Percentiles rank a stretch among this genome's conserved stretches.
Evolutionary conservation across 108 stramenopile species (phyloP).

Genomic region (Conticribra weissflogii): DNA sequence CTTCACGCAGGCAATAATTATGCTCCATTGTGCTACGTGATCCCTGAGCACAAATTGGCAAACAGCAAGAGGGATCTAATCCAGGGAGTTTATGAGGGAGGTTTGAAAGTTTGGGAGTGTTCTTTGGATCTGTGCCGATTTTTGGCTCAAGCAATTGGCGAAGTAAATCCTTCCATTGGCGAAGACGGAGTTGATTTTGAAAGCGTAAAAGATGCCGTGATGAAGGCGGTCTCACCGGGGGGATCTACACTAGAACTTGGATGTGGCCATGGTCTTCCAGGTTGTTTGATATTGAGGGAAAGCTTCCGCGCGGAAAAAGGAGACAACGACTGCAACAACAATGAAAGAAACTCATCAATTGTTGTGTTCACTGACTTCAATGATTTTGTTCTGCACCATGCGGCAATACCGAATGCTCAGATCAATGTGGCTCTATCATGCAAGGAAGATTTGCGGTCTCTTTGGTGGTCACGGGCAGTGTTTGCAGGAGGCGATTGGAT

Average conservation of each 20-base stretch:
- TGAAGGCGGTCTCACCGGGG: slow-evolving; percentile 11
- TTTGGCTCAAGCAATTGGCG: slow-evolving; percentile 33
- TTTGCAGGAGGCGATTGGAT: slow-evolving; percentile 77
- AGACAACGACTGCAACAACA: not conserved
- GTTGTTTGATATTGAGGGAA: slow-evolving; percentile 60
- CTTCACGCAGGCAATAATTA: slow-evolving; percentile 12
- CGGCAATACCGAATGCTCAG: slow-evolving; percentile 62
- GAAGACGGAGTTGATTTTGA: slow-evolving; percentile 1
- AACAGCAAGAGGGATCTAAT: slow-evolving; percentile 51
- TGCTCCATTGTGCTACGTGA: slow-evolving; percentile 20
- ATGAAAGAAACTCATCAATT: slow-evolving; percentile 1
- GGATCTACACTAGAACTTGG: slow-evolving; percentile 70
- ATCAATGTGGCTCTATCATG: slow-evolving; percentile 45
- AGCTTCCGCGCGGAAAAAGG: slow-evolving; percentile 11
- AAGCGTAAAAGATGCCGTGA: slow-evolving; percentile 20
- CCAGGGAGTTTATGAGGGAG: slow-evolving; percentile 87
- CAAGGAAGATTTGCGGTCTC: slow-evolving; percentile 1
- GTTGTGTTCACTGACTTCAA: slow-evolving; percentile 71
- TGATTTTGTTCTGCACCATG: slow-evolving; percentile 60
- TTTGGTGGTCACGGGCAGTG: slow-evolving; percentile 39
- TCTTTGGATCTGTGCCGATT: slow-evolving; percentile 77
- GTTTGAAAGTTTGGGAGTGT: slow-evolving; percentile 87
- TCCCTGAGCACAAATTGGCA: slow-evolving; percentile 22
- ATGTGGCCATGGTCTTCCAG: slow-evolving; percentile 80
- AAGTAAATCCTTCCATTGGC: not conserved